Evolutionary conservation across 257 asterid genomes (phyloP).

Genomic region (Verbascum thapsus): DNA sequence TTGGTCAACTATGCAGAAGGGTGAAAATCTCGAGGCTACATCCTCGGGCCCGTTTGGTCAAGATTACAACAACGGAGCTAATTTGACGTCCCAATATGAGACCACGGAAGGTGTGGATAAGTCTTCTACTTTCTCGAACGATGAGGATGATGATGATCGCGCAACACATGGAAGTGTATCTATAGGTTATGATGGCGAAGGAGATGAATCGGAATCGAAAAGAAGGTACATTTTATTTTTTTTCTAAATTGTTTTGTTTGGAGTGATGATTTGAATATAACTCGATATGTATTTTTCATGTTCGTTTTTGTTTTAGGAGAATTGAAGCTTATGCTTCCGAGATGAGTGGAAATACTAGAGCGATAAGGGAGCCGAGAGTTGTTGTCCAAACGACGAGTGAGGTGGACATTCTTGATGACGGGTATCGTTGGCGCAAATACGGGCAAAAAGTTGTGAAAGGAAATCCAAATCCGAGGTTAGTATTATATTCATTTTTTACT

Average conservation of each 20-base stretch:
- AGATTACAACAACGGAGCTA: slow-evolving; percentile 46
- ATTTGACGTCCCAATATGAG: slow-evolving; percentile 43
- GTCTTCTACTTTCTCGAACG: slow-evolving; percentile 65
- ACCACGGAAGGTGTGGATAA: slow-evolving; percentile 52
- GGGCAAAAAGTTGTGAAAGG: slow-evolving; percentile 91
- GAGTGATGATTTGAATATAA: neutral
- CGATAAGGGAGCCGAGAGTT: slow-evolving; percentile 81
- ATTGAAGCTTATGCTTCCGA: slow-evolving; percentile 51
- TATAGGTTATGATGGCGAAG: slow-evolving; percentile 71
- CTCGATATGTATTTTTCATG: neutral
- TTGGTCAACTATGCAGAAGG: slow-evolving; percentile 46
- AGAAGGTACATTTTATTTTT: slow-evolving; percentile 54
- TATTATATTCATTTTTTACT: slow-evolving; percentile 11
- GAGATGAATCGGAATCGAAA: slow-evolving; percentile 81
- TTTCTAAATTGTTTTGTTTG: neutral
- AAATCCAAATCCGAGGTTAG: slow-evolving; percentile 84
- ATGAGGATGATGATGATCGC: slow-evolving; percentile 66
- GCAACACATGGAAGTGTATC: slow-evolving; percentile 68
- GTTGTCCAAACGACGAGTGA: slow-evolving; percentile 88
- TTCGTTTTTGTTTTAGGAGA: slow-evolving; percentile 45
- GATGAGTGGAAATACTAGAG: slow-evolving; percentile 53
- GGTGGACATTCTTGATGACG: slow-evolving; percentile 84
- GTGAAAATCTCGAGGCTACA: slow-evolving; percentile 50
- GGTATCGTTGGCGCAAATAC: slow-evolving; percentile 86
- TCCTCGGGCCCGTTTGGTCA: slow-evolving; percentile 43